These are phyloP conservation scores for Cymbopogon citratus DNA, from an alignment of 176 grass and related monocot species.

Conservation along the genomic window DNA sequence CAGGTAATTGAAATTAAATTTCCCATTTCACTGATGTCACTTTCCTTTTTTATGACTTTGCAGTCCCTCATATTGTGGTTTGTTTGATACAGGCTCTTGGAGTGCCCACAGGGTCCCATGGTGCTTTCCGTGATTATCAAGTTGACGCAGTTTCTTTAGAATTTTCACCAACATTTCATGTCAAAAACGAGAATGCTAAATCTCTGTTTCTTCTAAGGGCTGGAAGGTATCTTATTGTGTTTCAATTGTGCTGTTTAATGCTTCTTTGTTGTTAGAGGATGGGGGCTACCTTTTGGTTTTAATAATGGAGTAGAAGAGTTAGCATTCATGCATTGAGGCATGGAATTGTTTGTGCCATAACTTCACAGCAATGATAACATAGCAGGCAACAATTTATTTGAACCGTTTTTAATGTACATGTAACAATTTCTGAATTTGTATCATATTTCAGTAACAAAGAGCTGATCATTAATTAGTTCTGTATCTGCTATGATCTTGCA, in stretches of 20 bases:
- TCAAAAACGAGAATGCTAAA: constrained; percentile 74
- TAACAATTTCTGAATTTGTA: constrained; percentile 8
- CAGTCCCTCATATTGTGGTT: constrained; percentile 25
- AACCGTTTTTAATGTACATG: neutral
- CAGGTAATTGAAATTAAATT: constrained; percentile 46
- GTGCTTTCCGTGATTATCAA: constrained; percentile 96
- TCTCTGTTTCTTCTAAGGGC: constrained; percentile 71
- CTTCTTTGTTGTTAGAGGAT: neutral
- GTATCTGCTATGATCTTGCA: neutral
- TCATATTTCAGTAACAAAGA: neutral
- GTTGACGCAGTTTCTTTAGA: constrained; percentile 89
- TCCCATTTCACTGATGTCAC: neutral
- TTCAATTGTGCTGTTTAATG: neutral
- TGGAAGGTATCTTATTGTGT: constrained; percentile 50
- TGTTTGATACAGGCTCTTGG: constrained; percentile 65
- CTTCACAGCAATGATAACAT: neutral
- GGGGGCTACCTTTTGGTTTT: neutral
- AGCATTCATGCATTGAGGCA: neutral
- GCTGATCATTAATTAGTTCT: neutral
- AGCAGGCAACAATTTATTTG: neutral
- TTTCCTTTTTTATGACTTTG: neutral
- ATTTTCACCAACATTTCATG: constrained; percentile 63
- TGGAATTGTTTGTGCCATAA: neutral
- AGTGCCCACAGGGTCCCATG: constrained; percentile 88
- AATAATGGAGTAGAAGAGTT: neutral